Evolutionary conservation across 2,329 filamentous ascomycete genomes (phyloP).

Genomic region (Aspergillus puulaauensis): DNA sequence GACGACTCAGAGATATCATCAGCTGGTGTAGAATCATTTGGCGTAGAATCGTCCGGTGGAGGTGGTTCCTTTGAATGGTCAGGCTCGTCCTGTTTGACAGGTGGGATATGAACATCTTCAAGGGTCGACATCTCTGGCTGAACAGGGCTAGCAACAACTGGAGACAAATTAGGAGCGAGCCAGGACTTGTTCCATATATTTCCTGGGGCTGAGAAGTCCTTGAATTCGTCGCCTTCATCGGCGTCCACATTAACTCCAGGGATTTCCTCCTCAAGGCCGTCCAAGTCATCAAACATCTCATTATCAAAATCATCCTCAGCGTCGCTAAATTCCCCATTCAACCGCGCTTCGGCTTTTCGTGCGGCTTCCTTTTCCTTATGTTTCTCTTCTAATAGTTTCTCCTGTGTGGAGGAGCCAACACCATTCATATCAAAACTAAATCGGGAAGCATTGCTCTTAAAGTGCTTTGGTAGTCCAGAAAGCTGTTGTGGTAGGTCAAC

Average conservation of each 20-base stretch:
- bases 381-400: conserved; percentile 63
- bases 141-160: conserved; percentile 35
- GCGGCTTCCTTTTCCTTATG: conserved; percentile 56
- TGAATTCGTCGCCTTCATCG: conserved; percentile 36
- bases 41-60: neutral
- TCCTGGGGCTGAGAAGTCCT: conserved; percentile 25
- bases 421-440: conserved; percentile 66
- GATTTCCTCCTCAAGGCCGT: conserved; percentile 49
- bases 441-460: conserved; percentile 59
- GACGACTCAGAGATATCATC: neutral
- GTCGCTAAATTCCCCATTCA: conserved; percentile 37
- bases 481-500: conserved; percentile 27
- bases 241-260: conserved; percentile 51
- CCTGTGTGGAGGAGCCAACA: conserved; percentile 58
- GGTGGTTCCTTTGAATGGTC: neutral
- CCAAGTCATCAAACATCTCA: conserved; percentile 44
- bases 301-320: conserved; percentile 47
- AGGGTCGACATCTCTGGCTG: conserved; percentile 22
- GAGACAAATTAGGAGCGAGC: conserved; percentile 36
- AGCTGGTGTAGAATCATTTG: neutral
- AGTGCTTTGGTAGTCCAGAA: conserved; percentile 44
- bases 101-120: neutral
- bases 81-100: neutral
- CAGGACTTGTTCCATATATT: conserved; percentile 30
- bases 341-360: conserved; percentile 31